Base-by-base conservation (phyloP, 1,284 basidiomycete species). In the Rhodofomes roseus region DNA sequence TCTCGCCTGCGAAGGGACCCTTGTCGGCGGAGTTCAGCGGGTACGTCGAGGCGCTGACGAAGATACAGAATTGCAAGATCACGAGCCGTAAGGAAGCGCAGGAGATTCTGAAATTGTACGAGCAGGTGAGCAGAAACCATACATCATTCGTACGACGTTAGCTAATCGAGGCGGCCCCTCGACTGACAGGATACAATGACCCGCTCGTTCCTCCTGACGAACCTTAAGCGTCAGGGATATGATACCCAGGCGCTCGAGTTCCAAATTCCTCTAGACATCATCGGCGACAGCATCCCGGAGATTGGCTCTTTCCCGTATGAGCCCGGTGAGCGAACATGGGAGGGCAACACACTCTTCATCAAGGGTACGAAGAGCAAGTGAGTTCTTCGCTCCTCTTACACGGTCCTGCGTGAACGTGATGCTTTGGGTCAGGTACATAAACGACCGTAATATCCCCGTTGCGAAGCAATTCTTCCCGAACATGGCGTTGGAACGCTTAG, bases 121-220 rank as follows among this genome's bases (percentile, higher is more conserved):
- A 93, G 69, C 72, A 79, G 67, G 89, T 86, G 59, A 5, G 46
- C 23, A 7, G 31, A 37, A n/a, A n/a, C n/a, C n/a, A n/a, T n/a
- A n/a, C n/a, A n/a, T n/a, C n/a, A n/a, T n/a, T n/a, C n/a, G n/a
- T n/a, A n/a, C n/a, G n/a, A n/a, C n/a, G n/a, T n/a, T n/a, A n/a
- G n/a, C n/a, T n/a, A n/a, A n/a, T n/a, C n/a, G n/a, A n/a, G n/a
- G n/a, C n/a, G n/a, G n/a, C n/a, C n/a, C n/a, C n/a, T n/a, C n/a
- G n/a, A n/a, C n/a, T n/a, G 4, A 2, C 60, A 93, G 90, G 88
- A 95, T 60, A 69, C 85, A 1, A 75, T 78, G 56, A 79, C 90
- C 27, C 86, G 90, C 27, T 84, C 87, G 18, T 96, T 95, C 74
- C 79, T 96, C 18, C 78, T 95, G 40, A 95, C 93, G 12, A 96